Evolutionary conservation across 176 grass and related monocot genomes (phyloP).

Genomic region (Aegilops tauschii): DNA sequence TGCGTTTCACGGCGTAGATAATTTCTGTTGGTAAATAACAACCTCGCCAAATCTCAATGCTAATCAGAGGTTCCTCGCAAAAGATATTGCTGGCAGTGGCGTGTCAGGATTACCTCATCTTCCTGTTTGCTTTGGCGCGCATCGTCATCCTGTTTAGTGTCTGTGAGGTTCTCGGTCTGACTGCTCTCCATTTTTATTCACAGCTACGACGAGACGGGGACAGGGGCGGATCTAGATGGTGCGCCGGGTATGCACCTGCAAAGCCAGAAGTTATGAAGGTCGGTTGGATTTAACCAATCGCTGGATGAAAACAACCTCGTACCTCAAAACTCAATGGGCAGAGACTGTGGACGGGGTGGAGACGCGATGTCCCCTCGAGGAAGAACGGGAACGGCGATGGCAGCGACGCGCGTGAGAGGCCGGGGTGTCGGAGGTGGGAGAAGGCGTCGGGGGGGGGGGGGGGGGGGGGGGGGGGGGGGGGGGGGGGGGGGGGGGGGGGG

Average conservation of each 20-base stretch:
- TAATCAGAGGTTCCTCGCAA: neutral
- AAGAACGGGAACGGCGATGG: neutral
- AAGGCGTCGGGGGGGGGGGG: neutral
- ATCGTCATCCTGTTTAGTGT: constrained; percentile 72
- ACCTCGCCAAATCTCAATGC: neutral
- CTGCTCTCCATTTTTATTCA: constrained; percentile 60
- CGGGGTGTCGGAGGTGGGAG: neutral
- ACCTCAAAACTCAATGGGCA: neutral
- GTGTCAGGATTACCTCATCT: constrained; percentile 66
- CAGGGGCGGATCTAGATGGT: neutral
- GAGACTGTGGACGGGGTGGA: neutral
- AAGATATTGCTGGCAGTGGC: neutral
- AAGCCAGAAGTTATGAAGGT: neutral
- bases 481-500: no score
- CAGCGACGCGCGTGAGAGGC: neutral
- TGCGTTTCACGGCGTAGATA: neutral
- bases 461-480: no score
- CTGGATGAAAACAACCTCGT: neutral
- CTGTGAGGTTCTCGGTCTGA: constrained; percentile 51
- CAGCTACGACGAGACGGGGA: constrained; percentile 7
- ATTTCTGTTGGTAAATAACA: neutral
- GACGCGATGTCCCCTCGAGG: neutral
- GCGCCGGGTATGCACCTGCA: neutral
- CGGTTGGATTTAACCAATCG: neutral
- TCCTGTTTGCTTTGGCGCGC: constrained; percentile 53